phyloP scores from a whole-genome alignment of 352 stramenopile species.

The Phytopythium cucurbitacearum region DNA sequence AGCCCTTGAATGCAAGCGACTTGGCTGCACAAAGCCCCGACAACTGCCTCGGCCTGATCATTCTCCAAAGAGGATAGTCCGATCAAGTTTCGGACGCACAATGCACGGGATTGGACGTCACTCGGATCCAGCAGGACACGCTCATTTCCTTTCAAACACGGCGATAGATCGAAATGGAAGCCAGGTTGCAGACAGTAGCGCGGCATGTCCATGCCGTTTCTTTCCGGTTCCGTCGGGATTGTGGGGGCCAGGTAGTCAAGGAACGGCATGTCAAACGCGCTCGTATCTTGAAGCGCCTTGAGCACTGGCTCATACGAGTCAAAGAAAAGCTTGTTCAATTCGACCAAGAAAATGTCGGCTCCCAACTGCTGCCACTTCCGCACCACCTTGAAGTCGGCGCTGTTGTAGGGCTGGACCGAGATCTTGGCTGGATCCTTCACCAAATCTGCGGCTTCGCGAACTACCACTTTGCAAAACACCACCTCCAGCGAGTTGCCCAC shows the following conservation, averaged over 20 bases:
- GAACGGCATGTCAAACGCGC: constrained; percentile 21
- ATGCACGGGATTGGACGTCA: constrained; percentile 10
- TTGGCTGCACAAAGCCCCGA: constrained; percentile 59
- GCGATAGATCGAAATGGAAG: constrained; percentile 28
- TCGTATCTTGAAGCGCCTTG: constrained; percentile 26
- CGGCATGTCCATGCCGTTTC: constrained; percentile 18
- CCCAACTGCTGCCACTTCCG: constrained; percentile 7
- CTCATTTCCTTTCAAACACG: not conserved
- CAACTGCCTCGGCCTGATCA: constrained; percentile 60
- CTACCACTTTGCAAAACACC: constrained; percentile 33
- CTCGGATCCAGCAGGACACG: constrained; percentile 14
- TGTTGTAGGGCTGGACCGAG: constrained; percentile 30
- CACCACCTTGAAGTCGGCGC: constrained; percentile 17
- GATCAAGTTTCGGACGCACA: constrained; percentile 19
- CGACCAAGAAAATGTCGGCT: constrained; percentile 28
- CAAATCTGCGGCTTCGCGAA: constrained; percentile 19
- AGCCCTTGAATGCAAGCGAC: constrained; percentile 83
- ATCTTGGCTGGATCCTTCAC: constrained; percentile 24
- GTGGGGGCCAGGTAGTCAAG: constrained; percentile 33
- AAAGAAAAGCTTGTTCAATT: constrained; percentile 55
- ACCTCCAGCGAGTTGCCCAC: constrained; percentile 10
- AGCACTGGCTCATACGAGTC: constrained; percentile 45
- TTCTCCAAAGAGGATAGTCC: constrained; percentile 32
- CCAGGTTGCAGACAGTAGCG: constrained; percentile 22
- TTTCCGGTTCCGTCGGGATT: constrained; percentile 4